phyloP scores from a whole-genome alignment of 2,329 filamentous ascomycete species.

The Triangularia setosa region DNA sequence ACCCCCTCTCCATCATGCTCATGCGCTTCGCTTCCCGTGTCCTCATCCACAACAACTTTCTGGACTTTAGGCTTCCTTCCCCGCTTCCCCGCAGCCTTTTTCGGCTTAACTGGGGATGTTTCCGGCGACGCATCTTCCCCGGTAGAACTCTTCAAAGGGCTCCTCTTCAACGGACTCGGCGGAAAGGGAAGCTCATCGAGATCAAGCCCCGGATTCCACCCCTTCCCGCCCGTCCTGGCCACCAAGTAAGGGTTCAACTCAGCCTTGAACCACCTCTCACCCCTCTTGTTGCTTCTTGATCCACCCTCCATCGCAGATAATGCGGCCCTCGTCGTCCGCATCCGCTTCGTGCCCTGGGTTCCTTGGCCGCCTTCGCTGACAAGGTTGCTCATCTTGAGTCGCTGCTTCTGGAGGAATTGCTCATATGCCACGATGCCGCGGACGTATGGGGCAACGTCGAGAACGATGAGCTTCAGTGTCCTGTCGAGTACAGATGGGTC shows the following conservation, averaged over 20 bases:
- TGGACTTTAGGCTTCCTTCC: slow-evolving; percentile 16
- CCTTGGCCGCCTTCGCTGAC: slow-evolving; percentile 47
- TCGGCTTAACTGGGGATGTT: slow-evolving; percentile 10
- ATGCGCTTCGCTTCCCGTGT: slow-evolving; percentile 17
- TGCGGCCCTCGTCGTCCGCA: slow-evolving; percentile 65
- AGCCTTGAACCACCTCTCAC: slow-evolving; percentile 63
- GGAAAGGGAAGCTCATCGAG: slow-evolving; percentile 5
- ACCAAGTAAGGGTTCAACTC: slow-evolving; percentile 54
- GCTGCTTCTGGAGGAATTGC: slow-evolving; percentile 62
- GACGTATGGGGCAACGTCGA: slow-evolving; percentile 87
- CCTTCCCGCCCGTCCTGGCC: slow-evolving; percentile 48
- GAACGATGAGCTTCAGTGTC: slow-evolving; percentile 58
- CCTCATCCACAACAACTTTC: slow-evolving; percentile 15
- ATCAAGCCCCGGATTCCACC: slow-evolving; percentile 25
- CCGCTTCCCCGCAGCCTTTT: slow-evolving; percentile 11
- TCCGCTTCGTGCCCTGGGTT: slow-evolving; percentile 37
- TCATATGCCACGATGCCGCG: slow-evolving; percentile 80
- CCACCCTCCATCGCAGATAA: slow-evolving; percentile 68
- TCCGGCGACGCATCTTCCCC: neutral
- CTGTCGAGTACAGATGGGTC: slow-evolving; percentile 75
- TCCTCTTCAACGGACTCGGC: neutral
- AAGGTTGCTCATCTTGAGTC: slow-evolving; percentile 52
- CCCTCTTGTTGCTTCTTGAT: slow-evolving; percentile 55
- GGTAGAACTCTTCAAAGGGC: neutral
- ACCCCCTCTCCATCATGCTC: slow-evolving; percentile 2